Base-by-base conservation (phyloP, 257 asterid genomes). In the Penstemon barbatus region DNA sequence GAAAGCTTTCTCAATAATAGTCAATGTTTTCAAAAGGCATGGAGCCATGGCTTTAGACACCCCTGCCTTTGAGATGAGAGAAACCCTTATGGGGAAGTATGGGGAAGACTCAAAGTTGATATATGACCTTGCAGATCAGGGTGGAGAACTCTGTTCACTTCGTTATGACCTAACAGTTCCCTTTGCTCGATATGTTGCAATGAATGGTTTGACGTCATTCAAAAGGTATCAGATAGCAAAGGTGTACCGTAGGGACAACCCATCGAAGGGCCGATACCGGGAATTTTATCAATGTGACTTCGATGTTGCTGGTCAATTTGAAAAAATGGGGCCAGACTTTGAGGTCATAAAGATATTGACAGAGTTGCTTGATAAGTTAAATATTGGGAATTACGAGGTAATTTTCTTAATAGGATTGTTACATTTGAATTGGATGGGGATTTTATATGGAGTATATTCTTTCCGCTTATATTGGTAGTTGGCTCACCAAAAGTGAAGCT, bases 41-140 rank as follows among this genome's bases (percentile, higher is more conserved):
- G 99, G 97, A 58, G 99, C 95, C 57, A 82, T 81, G 76, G 80
- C 91, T 42, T 82, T 94, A 74, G 99, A 94, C 73, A 94, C 99
- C 12, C 99, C 97, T 52, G 97, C 67, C 10, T 94, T 91, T 80
- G 99, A 94, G 77, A 46, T 94, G 89, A 83, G 97, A 71, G 99
- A 94, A 76, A 91, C 97, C 53, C 96, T 94, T 61, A 91, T 81
- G 93, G 99, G 99, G 3, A 94, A 94, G 73, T 94, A 94, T 72
- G 99, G 97, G 12, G 99, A 94, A 80, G 99, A 94, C 83, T 89
- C 97, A 37, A 94, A 91, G 77, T 83, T 94, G 82, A 89, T 94
- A 48, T 94, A 89, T 81, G 97, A 94, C 82, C 95, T 94, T 63
- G 97, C 97, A 50, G 97, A 94, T 78, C 99, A 94, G 99, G 99